Base-by-base conservation (phyloP, 75 land plant genomes). In the Picea glauca region DNA sequence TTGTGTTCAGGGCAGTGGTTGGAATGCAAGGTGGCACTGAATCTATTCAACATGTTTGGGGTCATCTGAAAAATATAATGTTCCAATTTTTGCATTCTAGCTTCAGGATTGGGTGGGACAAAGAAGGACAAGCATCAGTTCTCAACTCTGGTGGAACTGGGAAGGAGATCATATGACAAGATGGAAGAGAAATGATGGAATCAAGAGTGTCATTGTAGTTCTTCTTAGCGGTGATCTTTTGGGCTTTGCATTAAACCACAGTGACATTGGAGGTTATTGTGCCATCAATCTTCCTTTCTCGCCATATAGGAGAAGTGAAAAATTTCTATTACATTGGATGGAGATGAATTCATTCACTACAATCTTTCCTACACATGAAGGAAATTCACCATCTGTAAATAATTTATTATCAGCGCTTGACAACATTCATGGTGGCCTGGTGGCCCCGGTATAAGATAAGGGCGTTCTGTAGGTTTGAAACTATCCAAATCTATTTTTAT, bases 161-260 rank as follows among this genome's bases (percentile, higher is more conserved):
- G 96, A 89, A 87, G 98, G 98, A 15, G 98, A 96, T 78, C 98
- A 93, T 74, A 96, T 96, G 98, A 96, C 91, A 58, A 91, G 96
- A 65, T 96, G 98, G 98, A 92, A 96, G 57, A 80, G 87, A 11
- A 79, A 96, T 85, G 98, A 96, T 78, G 98, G 98, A 11, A 91
- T 96, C 76, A 96, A 96, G 86, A 96, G 98, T 81, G 90, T 93
- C 63, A 92, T 93, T 9, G 78, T 83, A 21, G 98, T 96, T 1
- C 77, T 96, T 77, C 90, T 96, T 2, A 90, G 92, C 80, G 87
- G 96, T 84, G 96, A 96, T 21, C 60, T 96, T 30, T 91, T 90
- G 8, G 98, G 98, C 0, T 93, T 82, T 78, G 83, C 94, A 15
- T 86, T 93, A 68, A 93, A 96, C 73, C 26, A 26, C 26, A 26